Evolutionary conservation across 2,329 filamentous ascomycete species (phyloP).

Genomic region (Colletotrichum sp.): DNA sequence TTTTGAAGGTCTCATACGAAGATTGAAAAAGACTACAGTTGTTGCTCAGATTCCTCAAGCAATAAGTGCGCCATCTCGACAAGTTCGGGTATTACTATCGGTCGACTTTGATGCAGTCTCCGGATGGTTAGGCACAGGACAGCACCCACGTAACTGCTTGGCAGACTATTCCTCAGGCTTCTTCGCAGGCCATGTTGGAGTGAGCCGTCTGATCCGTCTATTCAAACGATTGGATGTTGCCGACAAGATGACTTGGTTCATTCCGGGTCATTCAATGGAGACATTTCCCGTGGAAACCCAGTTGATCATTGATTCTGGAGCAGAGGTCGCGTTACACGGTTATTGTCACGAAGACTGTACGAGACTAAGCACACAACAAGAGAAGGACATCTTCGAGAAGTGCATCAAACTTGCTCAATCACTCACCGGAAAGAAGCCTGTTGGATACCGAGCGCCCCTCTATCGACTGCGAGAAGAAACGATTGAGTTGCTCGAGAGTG

Average conservation of each 20-base stretch:
- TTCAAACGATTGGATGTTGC: slow-evolving; percentile 49
- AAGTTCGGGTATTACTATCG: slow-evolving; percentile 32
- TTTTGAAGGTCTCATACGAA: background rate
- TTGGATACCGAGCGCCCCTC: slow-evolving; percentile 53
- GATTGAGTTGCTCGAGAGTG: slow-evolving; percentile 45
- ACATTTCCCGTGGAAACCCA: slow-evolving; percentile 48
- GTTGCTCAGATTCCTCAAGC: background rate
- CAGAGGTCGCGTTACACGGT: slow-evolving; percentile 52
- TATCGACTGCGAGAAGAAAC: slow-evolving; percentile 52
- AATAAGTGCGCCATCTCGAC: slow-evolving; percentile 3
- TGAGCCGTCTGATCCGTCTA: slow-evolving; percentile 49
- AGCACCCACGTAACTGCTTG: slow-evolving; percentile 51
- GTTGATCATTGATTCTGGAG: slow-evolving; percentile 45
- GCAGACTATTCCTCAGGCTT: slow-evolving; percentile 55
- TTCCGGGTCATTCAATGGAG: slow-evolving; percentile 56
- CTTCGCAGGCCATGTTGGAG: slow-evolving; percentile 55
- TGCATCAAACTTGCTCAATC: slow-evolving; percentile 38
- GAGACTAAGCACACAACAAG: slow-evolving; percentile 48
- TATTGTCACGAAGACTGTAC: slow-evolving; percentile 52
- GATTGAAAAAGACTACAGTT: background rate
- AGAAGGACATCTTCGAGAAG: slow-evolving; percentile 48
- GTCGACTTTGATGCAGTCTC: slow-evolving; percentile 60
- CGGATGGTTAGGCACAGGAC: slow-evolving; percentile 58
- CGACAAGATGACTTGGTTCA: slow-evolving; percentile 55
- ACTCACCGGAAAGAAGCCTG: slow-evolving; percentile 43